phyloP scores from a whole-genome alignment of 2,329 filamentous ascomycete genomes.

The Nothopassalora personata region DNA sequence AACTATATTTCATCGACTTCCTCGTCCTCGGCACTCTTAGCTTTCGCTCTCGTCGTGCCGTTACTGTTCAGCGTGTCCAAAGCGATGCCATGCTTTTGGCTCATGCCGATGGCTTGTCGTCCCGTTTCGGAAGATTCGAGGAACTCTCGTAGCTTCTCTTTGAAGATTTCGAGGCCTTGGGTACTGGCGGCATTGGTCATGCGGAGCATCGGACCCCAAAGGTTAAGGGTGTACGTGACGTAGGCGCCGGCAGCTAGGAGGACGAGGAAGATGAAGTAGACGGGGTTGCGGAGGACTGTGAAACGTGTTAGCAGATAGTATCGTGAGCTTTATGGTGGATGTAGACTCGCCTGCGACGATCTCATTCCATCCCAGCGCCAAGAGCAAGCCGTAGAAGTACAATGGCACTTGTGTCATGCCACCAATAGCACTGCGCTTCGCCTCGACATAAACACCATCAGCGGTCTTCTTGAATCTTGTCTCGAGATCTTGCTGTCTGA shows the following conservation, averaged over 20 bases:
- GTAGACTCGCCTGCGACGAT: slow-evolving; percentile 74
- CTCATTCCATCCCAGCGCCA: slow-evolving; percentile 98
- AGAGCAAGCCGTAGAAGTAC: slow-evolving; percentile 85
- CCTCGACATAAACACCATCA: slow-evolving; percentile 95
- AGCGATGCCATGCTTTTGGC: slow-evolving; percentile 51
- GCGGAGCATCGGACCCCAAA: slow-evolving; percentile 91
- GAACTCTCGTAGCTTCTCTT: slow-evolving; percentile 85
- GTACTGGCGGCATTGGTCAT: slow-evolving; percentile 85
- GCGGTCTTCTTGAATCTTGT: slow-evolving; percentile 97
- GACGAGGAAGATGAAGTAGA: slow-evolving; percentile 86
- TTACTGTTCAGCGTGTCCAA: slow-evolving; percentile 40
- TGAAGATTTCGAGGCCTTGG: slow-evolving; percentile 86
- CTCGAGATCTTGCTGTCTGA: slow-evolving; percentile 84
- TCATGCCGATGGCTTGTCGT: slow-evolving; percentile 74
- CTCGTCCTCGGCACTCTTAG: slow-evolving; percentile 29
- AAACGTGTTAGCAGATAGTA: slow-evolving; percentile 8
- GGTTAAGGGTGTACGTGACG: slow-evolving; percentile 85
- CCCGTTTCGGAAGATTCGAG: slow-evolving; percentile 82
- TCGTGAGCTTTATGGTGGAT: neutral
- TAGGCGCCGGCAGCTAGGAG: slow-evolving; percentile 72
- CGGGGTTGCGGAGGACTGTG: slow-evolving; percentile 82
- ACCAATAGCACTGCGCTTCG: slow-evolving; percentile 92
- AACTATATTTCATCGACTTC: slow-evolving; percentile 32
- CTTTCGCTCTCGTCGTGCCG: slow-evolving; percentile 37
- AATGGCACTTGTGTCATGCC: slow-evolving; percentile 89